phyloP scores from a whole-genome alignment of 495 filamentous ascomycete species.

The Hypomontagnella monticulosa region DNA sequence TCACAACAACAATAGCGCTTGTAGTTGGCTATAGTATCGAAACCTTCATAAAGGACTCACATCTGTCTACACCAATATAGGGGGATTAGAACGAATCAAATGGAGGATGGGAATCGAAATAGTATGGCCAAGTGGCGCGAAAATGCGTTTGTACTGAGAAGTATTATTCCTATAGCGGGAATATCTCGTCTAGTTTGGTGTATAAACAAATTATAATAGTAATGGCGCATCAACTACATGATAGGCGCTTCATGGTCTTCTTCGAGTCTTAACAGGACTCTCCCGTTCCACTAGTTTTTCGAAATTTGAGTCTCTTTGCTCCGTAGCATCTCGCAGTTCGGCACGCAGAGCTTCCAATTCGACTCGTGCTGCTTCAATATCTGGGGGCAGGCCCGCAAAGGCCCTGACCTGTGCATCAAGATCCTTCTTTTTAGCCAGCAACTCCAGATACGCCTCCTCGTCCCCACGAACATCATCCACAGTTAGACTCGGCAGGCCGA shows the following conservation, averaged over 20 bases:
- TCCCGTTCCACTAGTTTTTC: conserved; percentile 67
- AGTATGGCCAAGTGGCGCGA: neutral
- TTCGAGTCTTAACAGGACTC: conserved; percentile 54
- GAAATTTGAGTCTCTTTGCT: conserved; percentile 73
- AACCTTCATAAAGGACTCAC: neutral
- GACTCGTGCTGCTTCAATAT: conserved; percentile 69
- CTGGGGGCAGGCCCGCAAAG: conserved; percentile 76
- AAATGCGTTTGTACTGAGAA: conserved; percentile 18
- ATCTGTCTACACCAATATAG: neutral
- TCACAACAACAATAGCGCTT: conserved; percentile 46
- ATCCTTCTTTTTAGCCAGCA: conserved; percentile 61
- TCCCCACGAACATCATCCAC: conserved; percentile 60
- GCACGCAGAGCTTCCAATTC: conserved; percentile 71
- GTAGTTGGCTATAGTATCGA: neutral
- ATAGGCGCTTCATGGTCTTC: conserved; percentile 18
- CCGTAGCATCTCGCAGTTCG: conserved; percentile 66
- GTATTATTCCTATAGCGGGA: conserved; percentile 25
- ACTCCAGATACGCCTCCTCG: conserved; percentile 62
- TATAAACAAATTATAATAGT: conserved; percentile 29
- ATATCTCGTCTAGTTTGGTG: conserved; percentile 20
- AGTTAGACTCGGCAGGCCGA: conserved; percentile 43
- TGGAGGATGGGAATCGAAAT: neutral
- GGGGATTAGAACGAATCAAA: neutral
- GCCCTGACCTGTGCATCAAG: conserved; percentile 66
- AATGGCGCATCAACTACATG: conserved; percentile 18